These are phyloP conservation scores for Colletotrichum sojae DNA, from an alignment of 2,329 filamentous ascomycete species.

Conservation along the genomic window DNA sequence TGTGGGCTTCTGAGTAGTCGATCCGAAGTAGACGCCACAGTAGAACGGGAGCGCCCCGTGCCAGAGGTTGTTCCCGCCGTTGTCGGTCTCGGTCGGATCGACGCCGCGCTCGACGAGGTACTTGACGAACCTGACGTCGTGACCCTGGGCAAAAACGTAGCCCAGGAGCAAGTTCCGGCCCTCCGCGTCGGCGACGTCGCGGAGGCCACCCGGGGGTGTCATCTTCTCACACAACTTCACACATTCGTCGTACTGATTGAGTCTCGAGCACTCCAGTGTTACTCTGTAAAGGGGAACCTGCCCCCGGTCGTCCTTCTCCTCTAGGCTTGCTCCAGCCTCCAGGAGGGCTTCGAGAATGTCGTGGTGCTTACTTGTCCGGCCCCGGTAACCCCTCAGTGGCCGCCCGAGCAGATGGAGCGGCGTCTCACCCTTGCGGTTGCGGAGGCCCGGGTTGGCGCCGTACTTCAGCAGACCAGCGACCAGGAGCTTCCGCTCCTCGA, in stretches of 20 bases:
- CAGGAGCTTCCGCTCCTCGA: background rate
- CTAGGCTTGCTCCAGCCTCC: constrained; percentile 32
- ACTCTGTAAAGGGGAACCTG: constrained; percentile 36
- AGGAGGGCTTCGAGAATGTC: constrained; percentile 24
- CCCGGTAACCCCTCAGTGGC: background rate
- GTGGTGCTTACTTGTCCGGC: background rate
- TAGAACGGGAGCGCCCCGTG: constrained; percentile 1
- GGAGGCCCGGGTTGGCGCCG: constrained; percentile 44
- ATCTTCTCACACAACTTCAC: constrained; percentile 7
- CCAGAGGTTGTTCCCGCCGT: constrained; percentile 18
- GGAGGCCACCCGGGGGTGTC: background rate
- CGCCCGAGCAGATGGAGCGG: constrained; percentile 35
- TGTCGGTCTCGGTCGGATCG: constrained; percentile 4
- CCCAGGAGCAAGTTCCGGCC: constrained; percentile 1
- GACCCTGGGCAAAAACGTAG: background rate
- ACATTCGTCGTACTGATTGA: background rate
- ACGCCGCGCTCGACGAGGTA: constrained; percentile 12
- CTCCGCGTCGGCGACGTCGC: background rate
- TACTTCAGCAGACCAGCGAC: constrained; percentile 27
- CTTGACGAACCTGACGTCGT: background rate
- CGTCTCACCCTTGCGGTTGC: constrained; percentile 40
- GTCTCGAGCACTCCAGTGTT: background rate
- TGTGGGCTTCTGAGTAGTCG: background rate
- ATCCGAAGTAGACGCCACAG: background rate
- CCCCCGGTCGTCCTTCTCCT: constrained; percentile 38